Conservation (phyloP, 2,329 filamentous ascomycete genomes). For the Hymenoscyphus fructigenus region DNA sequence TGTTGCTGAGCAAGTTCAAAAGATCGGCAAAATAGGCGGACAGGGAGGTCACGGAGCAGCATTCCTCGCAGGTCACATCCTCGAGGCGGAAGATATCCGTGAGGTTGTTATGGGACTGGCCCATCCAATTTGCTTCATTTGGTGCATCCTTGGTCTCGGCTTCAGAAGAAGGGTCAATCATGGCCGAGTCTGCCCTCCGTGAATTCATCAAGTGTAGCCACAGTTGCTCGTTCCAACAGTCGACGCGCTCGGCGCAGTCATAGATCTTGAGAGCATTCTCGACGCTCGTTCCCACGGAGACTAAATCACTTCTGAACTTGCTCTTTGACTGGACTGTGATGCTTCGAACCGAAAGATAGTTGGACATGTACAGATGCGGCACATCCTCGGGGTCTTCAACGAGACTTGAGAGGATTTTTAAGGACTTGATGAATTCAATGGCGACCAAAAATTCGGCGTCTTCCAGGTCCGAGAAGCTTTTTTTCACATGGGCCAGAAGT, state of each 20-base stretch:
- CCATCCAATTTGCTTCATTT: neutral
- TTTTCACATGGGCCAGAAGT: neutral
- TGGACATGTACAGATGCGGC: neutral
- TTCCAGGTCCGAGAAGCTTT: neutral
- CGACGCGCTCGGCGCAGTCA: neutral
- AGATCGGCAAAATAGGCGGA: neutral
- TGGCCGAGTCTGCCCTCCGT: neutral
- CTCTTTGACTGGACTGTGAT: neutral
- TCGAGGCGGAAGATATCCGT: neutral
- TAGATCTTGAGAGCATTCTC: neutral
- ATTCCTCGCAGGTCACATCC: neutral
- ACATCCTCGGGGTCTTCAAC: neutral
- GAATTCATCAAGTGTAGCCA: neutral
- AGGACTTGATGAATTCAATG: neutral
- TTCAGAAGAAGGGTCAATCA: neutral
- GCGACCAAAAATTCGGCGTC: neutral
- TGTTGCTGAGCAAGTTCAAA: neutral
- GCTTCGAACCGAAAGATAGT: neutral
- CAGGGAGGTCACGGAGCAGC: neutral
- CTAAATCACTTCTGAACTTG: neutral
- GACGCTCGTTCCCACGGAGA: neutral
- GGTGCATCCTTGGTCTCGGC: neutral
- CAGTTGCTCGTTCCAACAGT: neutral
- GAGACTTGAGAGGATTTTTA: neutral
- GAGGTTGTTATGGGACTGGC: neutral